Percentiles rank a stretch among this genome's conserved stretches.
These are phyloP conservation scores for Ganoderma sp. DNA, from an alignment of 1,284 basidiomycete species.

Conservation along the genomic window DNA sequence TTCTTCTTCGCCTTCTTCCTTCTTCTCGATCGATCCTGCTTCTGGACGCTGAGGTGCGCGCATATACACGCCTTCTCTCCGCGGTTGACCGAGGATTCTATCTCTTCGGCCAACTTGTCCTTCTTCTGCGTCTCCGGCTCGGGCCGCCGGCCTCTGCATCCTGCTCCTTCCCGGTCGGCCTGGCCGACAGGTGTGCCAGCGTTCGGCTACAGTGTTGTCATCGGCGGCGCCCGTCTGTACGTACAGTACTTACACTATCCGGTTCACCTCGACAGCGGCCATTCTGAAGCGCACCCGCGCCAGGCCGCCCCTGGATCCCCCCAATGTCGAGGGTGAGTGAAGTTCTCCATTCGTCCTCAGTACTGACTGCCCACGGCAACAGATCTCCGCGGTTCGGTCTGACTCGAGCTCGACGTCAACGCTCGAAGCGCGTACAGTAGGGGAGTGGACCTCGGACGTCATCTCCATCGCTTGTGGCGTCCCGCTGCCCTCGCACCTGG, in stretches of 20 bases:
- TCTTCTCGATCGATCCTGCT: neutral
- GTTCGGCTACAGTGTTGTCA: neutral
- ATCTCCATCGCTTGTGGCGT: neutral
- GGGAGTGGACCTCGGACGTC: neutral
- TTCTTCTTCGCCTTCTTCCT: no score
- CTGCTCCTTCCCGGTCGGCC: neutral
- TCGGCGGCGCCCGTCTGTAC: neutral
- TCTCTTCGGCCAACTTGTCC: neutral
- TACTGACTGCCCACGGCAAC: no score
- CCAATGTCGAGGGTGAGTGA: neutral
- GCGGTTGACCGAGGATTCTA: neutral
- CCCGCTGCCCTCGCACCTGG: slow-evolving; percentile 1
- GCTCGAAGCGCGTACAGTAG: neutral
- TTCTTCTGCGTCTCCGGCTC: neutral
- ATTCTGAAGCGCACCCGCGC: neutral
- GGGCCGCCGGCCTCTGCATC: neutral
- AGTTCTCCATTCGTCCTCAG: neutral
- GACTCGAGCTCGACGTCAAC: neutral
- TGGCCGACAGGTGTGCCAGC: neutral
- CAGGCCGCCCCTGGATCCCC: neutral
- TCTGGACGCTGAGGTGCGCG: neutral
- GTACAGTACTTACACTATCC: neutral
- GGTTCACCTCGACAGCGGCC: neutral
- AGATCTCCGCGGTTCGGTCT: neutral
- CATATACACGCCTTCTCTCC: neutral